These are phyloP conservation scores for Sergeia podlipaevii DNA, from an alignment of 208 protist species.

Conservation along the genomic window DNA sequence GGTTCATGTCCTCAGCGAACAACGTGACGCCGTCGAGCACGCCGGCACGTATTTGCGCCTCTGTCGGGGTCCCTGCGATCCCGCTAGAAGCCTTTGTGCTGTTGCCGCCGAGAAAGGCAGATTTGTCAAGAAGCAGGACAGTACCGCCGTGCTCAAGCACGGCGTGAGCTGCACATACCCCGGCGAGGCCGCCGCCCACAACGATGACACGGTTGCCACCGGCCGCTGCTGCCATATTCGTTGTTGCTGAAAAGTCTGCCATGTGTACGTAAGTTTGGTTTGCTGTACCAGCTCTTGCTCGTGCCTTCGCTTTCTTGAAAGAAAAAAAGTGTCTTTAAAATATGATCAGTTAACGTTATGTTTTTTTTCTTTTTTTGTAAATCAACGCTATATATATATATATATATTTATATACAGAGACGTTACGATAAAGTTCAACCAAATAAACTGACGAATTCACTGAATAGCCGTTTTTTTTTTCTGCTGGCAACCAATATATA, in stretches of 20 bases:
- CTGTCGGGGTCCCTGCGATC: constrained; percentile 83
- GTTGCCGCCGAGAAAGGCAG: constrained; percentile 74
- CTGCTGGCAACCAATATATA: too few relatives aligned
- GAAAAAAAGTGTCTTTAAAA: constrained; percentile 4
- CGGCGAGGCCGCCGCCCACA: constrained; percentile 63
- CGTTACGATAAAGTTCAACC: too few relatives aligned
- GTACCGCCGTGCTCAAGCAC: constrained; percentile 47
- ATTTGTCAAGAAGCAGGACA: constrained; percentile 88
- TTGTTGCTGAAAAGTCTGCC: neutral
- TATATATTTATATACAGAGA: too few relatives aligned
- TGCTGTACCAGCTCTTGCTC: too few relatives aligned
- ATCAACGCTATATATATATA: constrained; percentile 12
- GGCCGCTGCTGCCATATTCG: neutral
- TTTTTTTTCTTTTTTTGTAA: neutral
- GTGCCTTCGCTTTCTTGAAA: neutral
- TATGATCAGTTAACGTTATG: neutral
- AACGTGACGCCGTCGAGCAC: constrained; percentile 60
- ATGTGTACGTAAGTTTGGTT: too few relatives aligned
- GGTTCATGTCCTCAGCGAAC: constrained; percentile 56
- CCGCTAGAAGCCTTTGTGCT: constrained; percentile 92
- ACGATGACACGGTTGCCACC: constrained; percentile 44
- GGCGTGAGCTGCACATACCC: constrained; percentile 44
- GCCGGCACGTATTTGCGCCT: constrained; percentile 53
- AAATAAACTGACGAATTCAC: too few relatives aligned
- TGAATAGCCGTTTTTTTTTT: too few relatives aligned